Conservation (phyloP, 257 asterid genomes). For the Petrea volubilis region DNA sequence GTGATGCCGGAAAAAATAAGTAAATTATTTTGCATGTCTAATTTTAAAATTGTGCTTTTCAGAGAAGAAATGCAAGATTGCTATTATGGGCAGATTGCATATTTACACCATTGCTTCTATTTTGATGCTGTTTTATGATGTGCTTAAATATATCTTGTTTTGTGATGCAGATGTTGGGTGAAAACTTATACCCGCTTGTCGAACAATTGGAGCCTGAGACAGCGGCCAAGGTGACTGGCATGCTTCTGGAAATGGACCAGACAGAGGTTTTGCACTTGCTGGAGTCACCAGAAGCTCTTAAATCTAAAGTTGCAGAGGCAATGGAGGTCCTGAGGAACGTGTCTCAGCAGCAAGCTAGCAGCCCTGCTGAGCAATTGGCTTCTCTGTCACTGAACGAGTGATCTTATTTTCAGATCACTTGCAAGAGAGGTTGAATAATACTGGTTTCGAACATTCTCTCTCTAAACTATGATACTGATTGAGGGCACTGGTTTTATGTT, state of each 20-base stretch:
- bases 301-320: conserved; percentile 84
- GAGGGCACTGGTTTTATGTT: background rate
- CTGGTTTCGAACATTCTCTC: background rate
- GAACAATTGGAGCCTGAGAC: conserved; percentile 84
- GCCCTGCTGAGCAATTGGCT: conserved; percentile 62
- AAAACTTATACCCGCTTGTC: conserved; percentile 75
- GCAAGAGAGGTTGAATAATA: background rate
- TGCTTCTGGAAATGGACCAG: conserved; percentile 94
- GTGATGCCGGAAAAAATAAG: too few species aligned
- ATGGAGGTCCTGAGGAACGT: conserved; percentile 87
- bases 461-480: background rate
- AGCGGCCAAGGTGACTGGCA: conserved; percentile 88
- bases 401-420: background rate
- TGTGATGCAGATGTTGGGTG: conserved; percentile 78
- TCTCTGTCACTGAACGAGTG: conserved; percentile 54
- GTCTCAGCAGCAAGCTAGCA: conserved; percentile 59
- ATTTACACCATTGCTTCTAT: background rate
- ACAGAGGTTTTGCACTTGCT: conserved; percentile 81
- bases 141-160: background rate
- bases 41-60: background rate
- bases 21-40: background rate
- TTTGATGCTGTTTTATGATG: background rate
- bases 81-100: background rate
- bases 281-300: conserved; percentile 88
- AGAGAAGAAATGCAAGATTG: too few species aligned